Conservation (phyloP, 352 stramenopile genomes). For the Pythium aquatile region DNA sequence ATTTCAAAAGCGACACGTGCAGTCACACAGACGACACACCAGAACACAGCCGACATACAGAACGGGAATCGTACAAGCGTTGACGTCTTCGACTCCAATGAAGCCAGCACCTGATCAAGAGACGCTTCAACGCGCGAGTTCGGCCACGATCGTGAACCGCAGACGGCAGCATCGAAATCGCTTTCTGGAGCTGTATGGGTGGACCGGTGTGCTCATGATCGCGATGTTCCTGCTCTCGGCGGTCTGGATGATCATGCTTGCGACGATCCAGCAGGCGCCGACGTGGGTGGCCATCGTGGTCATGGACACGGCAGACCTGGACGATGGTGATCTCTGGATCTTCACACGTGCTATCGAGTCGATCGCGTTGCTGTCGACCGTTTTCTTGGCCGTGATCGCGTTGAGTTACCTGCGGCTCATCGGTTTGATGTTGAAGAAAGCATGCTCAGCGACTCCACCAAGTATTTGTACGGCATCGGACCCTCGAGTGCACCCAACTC, state of each 20-base stretch:
- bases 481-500: background rate
- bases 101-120: no score
- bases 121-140: no score
- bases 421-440: background rate
- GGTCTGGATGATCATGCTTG: conserved; percentile 8
- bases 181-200: conserved; percentile 8
- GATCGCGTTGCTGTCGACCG: background rate
- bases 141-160: no score
- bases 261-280: conserved; percentile 19
- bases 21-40: no score
- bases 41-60: no score
- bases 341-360: background rate
- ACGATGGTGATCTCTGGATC: conserved; percentile 28
- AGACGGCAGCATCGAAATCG: background rate
- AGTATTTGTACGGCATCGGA: background rate
- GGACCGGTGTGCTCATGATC: conserved; percentile 22
- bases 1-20: no score
- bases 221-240: conserved; percentile 18
- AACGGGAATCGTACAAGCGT: no score
- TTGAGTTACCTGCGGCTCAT: conserved; percentile 4
- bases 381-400: conserved; percentile 9
- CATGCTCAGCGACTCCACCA: background rate
- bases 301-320: conserved; percentile 16
- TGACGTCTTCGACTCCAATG: no score
- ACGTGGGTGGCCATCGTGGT: conserved; percentile 10